Percentiles rank a stretch among this genome's conserved stretches.
phyloP scores from a whole-genome alignment of 768 basidiomycete species.

The Lactarius pseudohatsudake region DNA sequence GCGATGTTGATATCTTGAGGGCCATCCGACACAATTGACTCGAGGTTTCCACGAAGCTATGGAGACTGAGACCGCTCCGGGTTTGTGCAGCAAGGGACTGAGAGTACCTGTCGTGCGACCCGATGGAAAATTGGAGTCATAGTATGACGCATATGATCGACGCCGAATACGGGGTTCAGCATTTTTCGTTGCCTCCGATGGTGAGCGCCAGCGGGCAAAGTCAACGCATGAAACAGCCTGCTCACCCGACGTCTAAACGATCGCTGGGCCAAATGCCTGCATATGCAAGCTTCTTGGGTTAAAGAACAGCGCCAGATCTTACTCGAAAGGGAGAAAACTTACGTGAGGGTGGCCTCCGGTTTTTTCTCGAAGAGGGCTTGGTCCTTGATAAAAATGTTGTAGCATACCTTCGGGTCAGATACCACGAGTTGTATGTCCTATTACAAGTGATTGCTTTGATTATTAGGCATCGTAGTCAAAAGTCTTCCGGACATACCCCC shows the following conservation, averaged over 20 bases:
- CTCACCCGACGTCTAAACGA: background rate
- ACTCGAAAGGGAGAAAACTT: constrained; percentile 12
- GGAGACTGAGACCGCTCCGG: constrained; percentile 38
- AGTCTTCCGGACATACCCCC: background rate
- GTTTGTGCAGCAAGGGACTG: constrained; percentile 35
- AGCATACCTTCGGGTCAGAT: constrained; percentile 3
- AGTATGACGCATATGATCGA: constrained; percentile 25
- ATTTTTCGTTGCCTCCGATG: constrained; percentile 25
- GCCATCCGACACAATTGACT: constrained; percentile 35
- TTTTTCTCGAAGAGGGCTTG: background rate
- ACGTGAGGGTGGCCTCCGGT: constrained; percentile 11
- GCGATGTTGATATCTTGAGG: constrained; percentile 34
- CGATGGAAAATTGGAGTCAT: constrained; percentile 29
- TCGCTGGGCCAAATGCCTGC: constrained; percentile 14
- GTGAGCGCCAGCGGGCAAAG: constrained; percentile 16
- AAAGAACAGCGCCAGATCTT: constrained; percentile 12
- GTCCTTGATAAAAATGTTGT: background rate
- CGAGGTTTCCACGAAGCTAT: constrained; percentile 34
- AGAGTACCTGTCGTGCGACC: constrained; percentile 22
- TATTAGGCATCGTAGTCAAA: background rate
- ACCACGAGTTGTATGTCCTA: constrained; percentile 18
- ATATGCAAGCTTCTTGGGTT: background rate
- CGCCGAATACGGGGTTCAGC: constrained; percentile 5
- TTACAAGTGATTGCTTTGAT: too few species aligned
- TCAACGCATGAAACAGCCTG: background rate